Percentiles rank a stretch among this genome's conserved stretches.
These are phyloP conservation scores for Cystobasidium ongulense DNA, from an alignment of 768 basidiomycete genomes.

Conservation along the genomic window DNA sequence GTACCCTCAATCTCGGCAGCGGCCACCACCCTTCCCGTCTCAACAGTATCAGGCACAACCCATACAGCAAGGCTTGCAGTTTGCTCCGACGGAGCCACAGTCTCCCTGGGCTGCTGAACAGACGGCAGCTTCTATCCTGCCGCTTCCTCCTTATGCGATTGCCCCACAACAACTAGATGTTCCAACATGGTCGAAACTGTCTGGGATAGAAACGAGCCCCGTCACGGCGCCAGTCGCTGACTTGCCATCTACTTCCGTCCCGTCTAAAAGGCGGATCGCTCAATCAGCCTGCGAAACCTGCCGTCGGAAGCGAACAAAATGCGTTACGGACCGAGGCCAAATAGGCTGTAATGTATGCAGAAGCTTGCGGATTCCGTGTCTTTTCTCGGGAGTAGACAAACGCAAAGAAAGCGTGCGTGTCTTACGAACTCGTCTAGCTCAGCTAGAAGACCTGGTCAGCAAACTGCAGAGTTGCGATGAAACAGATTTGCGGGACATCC, in stretches of 20 bases:
- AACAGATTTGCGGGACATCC: no score
- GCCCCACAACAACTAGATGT: no score
- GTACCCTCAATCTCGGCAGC: no score
- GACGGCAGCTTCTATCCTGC: no score
- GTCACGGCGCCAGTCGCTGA: not conserved
- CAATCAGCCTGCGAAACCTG: conserved; percentile 18
- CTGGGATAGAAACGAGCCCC: no score
- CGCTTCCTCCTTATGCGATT: no score
- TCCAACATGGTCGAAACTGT: no score
- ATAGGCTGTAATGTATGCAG: not conserved
- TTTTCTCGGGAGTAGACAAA: conserved; percentile 6
- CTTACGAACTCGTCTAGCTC: not conserved
- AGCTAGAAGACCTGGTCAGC: not conserved
- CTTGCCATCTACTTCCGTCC: not conserved
- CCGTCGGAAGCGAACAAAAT: conserved; percentile 5
- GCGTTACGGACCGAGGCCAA: not conserved
- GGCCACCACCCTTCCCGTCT: no score
- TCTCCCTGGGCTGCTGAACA: no score
- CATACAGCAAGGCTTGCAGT: no score
- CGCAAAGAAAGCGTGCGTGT: conserved; percentile 4
- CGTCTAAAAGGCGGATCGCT: not conserved
- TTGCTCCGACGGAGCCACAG: no score
- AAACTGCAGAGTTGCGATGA: not conserved
- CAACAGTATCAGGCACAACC: no score
- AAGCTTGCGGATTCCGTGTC: not conserved